A percentile compares a stretch with the other conserved stretches of the same genome.
phyloP scores from a whole-genome alignment of 257 asterid genomes.

The Nicotiana obtusifolia region DNA sequence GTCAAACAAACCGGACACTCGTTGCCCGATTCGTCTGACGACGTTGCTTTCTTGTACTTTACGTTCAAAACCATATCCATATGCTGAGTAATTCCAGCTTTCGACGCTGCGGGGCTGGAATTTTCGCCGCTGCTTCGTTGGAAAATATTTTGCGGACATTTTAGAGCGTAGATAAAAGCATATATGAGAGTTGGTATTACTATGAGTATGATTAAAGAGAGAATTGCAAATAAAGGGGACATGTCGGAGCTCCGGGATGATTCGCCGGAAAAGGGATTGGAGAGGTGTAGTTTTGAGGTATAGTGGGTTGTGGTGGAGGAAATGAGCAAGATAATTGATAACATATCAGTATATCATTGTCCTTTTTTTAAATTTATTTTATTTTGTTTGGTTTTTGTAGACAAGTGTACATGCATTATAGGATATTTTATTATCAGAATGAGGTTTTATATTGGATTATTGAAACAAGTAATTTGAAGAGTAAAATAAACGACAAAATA shows the following conservation, averaged over 20 bases:
- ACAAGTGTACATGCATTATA: background rate
- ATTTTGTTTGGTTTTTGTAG: background rate
- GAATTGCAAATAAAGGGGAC: constrained; percentile 30
- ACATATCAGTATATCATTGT: background rate
- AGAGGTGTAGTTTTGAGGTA: constrained; percentile 14
- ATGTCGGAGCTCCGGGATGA: constrained; percentile 18
- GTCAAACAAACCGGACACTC: constrained; percentile 68
- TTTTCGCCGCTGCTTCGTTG: constrained; percentile 15
- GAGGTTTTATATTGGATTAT: background rate
- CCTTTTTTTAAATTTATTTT: background rate
- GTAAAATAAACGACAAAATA: background rate
- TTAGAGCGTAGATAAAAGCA: constrained; percentile 38
- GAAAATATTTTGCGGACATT: constrained; percentile 23
- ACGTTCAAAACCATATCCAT: constrained; percentile 18
- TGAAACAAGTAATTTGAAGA: background rate
- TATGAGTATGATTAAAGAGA: constrained; percentile 34
- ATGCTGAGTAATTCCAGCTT: background rate
- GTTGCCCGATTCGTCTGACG: constrained; percentile 15
- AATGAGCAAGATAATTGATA: constrained; percentile 14
- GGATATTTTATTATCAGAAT: background rate
- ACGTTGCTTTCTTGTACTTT: constrained; percentile 24
- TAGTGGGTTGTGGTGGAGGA: constrained; percentile 21
- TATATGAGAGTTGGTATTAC: constrained; percentile 36
- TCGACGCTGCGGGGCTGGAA: background rate
- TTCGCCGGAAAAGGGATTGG: constrained; percentile 15